phyloP scores from a whole-genome alignment of 345 rosid species.

The Mercurialis annua region DNA sequence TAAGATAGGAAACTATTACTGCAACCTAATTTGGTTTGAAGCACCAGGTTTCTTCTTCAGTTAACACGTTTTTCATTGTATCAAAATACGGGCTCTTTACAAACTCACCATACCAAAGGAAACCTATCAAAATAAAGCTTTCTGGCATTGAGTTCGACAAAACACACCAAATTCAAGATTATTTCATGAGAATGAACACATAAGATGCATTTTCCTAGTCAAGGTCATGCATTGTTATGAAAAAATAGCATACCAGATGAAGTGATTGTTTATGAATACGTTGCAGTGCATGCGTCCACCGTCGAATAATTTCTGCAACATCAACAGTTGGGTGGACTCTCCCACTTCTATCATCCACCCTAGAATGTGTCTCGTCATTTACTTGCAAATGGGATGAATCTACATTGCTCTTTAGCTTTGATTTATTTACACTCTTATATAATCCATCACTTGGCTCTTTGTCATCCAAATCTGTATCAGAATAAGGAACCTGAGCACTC shows the following conservation, averaged over 20 bases:
- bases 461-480: constrained; percentile 61
- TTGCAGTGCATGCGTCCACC: constrained; percentile 99
- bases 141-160: background rate
- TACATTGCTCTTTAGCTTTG: constrained; percentile 38
- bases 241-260: constrained; percentile 63
- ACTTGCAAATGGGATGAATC: constrained; percentile 46
- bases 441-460: constrained; percentile 67
- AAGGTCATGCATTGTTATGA: background rate
- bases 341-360: constrained; percentile 87
- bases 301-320: constrained; percentile 93
- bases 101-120: background rate
- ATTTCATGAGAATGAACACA: background rate
- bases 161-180: background rate
- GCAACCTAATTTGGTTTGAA: background rate
- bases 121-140: background rate
- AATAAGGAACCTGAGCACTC: constrained; percentile 80
- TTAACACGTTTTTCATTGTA: background rate
- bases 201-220: background rate
- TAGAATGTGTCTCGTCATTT: constrained; percentile 63
- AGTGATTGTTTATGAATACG: constrained; percentile 97
- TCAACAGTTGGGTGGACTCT: constrained; percentile 85
- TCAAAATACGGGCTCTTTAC: background rate
- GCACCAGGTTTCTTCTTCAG: background rate
- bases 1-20: background rate
- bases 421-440: constrained; percentile 33